These are phyloP conservation scores for Aphanomyces astaci DNA, from an alignment of 352 stramenopile genomes.

Conservation along the genomic window DNA sequence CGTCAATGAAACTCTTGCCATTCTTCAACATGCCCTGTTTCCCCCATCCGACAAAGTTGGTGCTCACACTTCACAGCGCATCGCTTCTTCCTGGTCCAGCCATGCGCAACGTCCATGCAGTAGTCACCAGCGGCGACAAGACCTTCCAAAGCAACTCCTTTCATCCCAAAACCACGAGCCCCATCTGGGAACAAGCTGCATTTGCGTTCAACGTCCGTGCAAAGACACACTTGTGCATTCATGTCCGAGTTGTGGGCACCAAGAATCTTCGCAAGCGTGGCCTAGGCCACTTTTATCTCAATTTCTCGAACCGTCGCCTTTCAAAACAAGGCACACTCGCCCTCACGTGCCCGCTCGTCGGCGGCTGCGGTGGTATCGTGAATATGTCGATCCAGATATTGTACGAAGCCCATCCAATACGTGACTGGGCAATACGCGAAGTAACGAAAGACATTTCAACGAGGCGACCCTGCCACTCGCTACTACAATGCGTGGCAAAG, in stretches of 20 bases:
- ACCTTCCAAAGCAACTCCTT: neutral
- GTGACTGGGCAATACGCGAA: neutral
- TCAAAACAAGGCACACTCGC: neutral
- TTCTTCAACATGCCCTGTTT: neutral
- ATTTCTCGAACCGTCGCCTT: neutral
- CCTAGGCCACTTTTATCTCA: neutral
- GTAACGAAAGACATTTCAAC: no score
- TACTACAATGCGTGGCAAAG: neutral
- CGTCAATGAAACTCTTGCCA: no score
- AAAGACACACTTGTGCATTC: neutral
- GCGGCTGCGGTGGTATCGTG: neutral
- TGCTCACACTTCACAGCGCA: neutral
- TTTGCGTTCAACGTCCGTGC: neutral
- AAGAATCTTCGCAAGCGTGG: neutral
- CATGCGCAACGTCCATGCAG: neutral
- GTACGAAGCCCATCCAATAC: neutral
- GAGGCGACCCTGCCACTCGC: neutral
- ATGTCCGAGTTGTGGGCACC: neutral
- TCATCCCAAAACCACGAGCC: neutral
- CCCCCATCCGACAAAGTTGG: neutral
- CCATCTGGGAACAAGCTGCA: neutral
- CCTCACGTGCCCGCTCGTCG: neutral
- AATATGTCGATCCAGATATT: neutral
- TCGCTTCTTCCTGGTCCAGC: neutral
- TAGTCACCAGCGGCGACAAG: neutral